phyloP scores from a whole-genome alignment of 352 stramenopile species.

The Phytophthora palmivora region DNA sequence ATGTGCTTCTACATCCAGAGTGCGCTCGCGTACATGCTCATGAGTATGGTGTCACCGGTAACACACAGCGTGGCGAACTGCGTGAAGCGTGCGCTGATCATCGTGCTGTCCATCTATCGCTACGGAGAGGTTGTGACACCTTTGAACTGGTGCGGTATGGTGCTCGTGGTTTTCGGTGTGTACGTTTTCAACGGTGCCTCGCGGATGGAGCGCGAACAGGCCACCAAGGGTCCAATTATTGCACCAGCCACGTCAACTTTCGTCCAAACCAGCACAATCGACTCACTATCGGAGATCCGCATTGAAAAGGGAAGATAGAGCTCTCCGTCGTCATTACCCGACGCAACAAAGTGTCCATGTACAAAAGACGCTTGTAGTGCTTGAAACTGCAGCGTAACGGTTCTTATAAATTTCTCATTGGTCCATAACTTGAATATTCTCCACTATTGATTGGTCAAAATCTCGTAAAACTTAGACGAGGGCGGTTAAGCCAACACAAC shows the following conservation, averaged over 20 bases:
- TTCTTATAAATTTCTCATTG: conserved; percentile 24
- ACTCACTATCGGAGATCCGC: conserved; percentile 67
- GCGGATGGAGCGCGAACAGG: conserved; percentile 59
- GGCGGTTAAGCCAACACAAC: conserved; percentile 30
- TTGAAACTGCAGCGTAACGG: conserved; percentile 14
- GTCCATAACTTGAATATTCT: neutral
- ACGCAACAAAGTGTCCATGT: conserved; percentile 19
- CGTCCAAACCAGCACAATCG: conserved; percentile 67
- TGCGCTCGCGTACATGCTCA: conserved; percentile 90
- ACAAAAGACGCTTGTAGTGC: conserved; percentile 24
- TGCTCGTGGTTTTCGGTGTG: conserved; percentile 89
- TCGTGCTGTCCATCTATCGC: conserved; percentile 91
- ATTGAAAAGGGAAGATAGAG: conserved; percentile 56
- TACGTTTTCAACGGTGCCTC: conserved; percentile 87
- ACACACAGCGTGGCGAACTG: conserved; percentile 93
- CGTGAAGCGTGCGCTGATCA: conserved; percentile 90
- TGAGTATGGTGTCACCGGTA: conserved; percentile 92
- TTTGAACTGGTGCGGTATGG: conserved; percentile 87
- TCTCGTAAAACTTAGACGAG: neutral
- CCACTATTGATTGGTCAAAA: neutral
- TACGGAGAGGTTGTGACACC: conserved; percentile 89
- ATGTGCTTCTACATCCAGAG: conserved; percentile 92
- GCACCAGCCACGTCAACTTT: conserved; percentile 32
- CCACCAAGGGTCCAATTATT: conserved; percentile 40
- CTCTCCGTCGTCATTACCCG: neutral